A percentile compares a stretch with the other conserved stretches of the same genome.
Conservation (phyloP, 2,329 filamentous ascomycete species). For the Penicillium rolfsii region DNA sequence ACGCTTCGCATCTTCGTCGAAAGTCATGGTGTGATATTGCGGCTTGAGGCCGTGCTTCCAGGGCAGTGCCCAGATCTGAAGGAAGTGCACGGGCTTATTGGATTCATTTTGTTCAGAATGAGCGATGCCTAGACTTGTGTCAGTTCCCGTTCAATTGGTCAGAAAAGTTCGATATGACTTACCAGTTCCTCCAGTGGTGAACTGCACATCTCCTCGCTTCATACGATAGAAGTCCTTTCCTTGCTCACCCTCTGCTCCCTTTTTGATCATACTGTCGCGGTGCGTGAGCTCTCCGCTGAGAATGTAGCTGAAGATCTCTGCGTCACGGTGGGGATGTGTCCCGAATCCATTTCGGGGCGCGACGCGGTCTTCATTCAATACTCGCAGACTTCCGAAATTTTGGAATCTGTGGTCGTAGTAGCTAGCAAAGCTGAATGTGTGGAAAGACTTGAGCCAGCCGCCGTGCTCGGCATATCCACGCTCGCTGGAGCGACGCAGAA, state of each 20-base stretch:
- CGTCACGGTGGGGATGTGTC: conserved; percentile 81
- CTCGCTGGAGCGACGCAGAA: conserved; percentile 69
- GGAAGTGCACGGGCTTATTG: conserved; percentile 71
- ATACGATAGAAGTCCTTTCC: conserved; percentile 70
- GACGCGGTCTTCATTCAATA: conserved; percentile 88
- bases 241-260: conserved; percentile 63
- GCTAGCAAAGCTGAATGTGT: conserved; percentile 80
- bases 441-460: conserved; percentile 85
- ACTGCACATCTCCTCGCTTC: conserved; percentile 81
- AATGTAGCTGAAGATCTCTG: conserved; percentile 88
- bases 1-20: conserved; percentile 72
- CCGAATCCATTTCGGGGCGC: conserved; percentile 75
- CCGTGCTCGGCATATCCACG: conserved; percentile 80
- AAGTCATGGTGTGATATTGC: conserved; percentile 74
- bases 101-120: conserved; percentile 85
- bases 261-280: conserved; percentile 80
- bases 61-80: conserved; percentile 86
- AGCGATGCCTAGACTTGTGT: conserved; percentile 59
- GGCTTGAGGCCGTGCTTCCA: conserved; percentile 74
- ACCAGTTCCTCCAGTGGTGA: conserved; percentile 82
- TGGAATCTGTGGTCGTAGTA: conserved; percentile 70
- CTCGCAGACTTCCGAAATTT: conserved; percentile 74
- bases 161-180: conserved; percentile 31
- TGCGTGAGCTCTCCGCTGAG: conserved; percentile 85
- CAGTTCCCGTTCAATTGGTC: conserved; percentile 7